A percentile compares a stretch with the other conserved stretches of the same genome.
These are phyloP conservation scores for Mortierella sp. DNA, from an alignment of 371 early-diverging fungal species.

Conservation along the genomic window DNA sequence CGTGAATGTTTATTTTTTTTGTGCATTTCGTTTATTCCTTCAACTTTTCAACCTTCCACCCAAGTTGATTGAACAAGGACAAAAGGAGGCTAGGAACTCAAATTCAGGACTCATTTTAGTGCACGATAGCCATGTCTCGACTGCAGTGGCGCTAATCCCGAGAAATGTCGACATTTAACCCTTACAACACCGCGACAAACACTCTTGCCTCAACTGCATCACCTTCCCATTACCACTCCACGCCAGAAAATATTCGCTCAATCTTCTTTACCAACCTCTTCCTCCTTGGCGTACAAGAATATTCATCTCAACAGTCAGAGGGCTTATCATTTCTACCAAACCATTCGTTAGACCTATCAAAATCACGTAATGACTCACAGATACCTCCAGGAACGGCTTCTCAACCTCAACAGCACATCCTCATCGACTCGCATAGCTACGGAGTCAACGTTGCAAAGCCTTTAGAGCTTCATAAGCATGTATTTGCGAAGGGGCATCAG, in stretches of 20 bases:
- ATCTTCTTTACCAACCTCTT: slow-evolving; percentile 51
- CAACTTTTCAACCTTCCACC: not conserved
- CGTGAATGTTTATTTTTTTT: not conserved
- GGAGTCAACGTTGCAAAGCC: slow-evolving; percentile 21
- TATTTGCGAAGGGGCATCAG: slow-evolving; percentile 48
- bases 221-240: slow-evolving; percentile 10
- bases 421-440: slow-evolving; percentile 18
- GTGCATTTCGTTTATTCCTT: not conserved
- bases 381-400: slow-evolving; percentile 1
- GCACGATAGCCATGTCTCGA: slow-evolving; percentile 13
- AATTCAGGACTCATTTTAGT: not conserved
- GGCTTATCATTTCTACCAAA: not conserved
- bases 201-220: not conserved
- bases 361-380: not conserved
- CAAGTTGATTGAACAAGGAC: not conserved
- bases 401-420: slow-evolving; percentile 18
- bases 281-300: slow-evolving; percentile 42
- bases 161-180: slow-evolving; percentile 28
- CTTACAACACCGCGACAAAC: slow-evolving; percentile 3
- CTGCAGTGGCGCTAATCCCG: slow-evolving; percentile 6
- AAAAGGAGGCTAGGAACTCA: not conserved
- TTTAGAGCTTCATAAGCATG: slow-evolving; percentile 32
- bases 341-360: not conserved
- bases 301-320: slow-evolving; percentile 17
- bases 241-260: slow-evolving; percentile 44